A percentile compares a stretch with the other conserved stretches of the same genome.
phyloP scores from a whole-genome alignment of 140 eudicot genomes.

The Anethum foeniculum region DNA sequence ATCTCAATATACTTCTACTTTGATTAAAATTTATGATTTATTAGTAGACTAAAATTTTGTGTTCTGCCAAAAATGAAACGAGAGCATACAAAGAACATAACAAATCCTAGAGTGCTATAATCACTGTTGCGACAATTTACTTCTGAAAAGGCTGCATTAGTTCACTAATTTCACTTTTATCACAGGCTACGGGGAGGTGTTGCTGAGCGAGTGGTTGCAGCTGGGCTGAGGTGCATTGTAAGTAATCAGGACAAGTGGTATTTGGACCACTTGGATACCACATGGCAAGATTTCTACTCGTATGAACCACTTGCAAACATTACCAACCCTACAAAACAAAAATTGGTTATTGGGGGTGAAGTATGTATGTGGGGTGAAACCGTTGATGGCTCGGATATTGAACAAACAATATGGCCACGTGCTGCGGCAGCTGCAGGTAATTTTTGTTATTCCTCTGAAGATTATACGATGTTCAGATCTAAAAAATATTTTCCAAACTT shows the following conservation, averaged over 20 bases:
- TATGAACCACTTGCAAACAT: constrained; percentile 85
- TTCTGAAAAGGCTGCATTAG: background rate
- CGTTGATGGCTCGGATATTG: constrained; percentile 71
- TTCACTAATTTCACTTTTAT: background rate
- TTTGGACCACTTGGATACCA: constrained; percentile 63
- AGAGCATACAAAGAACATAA: background rate
- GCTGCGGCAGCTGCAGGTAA: constrained; percentile 99
- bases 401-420: constrained; percentile 97
- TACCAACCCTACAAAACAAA: constrained; percentile 49
- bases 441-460: background rate
- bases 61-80: background rate
- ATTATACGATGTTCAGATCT: background rate
- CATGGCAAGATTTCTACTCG: constrained; percentile 62
- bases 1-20: background rate
- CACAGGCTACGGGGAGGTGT: constrained; percentile 88
- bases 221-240: constrained; percentile 90
- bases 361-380: constrained; percentile 95
- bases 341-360: constrained; percentile 80
- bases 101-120: background rate
- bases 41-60: background rate
- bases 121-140: background rate
- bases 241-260: constrained; percentile 96
- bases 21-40: background rate
- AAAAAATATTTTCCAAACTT: background rate
- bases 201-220: constrained; percentile 56